Base-by-base conservation (phyloP, 352 stramenopile species). In the Phytophthora aleatoria region DNA sequence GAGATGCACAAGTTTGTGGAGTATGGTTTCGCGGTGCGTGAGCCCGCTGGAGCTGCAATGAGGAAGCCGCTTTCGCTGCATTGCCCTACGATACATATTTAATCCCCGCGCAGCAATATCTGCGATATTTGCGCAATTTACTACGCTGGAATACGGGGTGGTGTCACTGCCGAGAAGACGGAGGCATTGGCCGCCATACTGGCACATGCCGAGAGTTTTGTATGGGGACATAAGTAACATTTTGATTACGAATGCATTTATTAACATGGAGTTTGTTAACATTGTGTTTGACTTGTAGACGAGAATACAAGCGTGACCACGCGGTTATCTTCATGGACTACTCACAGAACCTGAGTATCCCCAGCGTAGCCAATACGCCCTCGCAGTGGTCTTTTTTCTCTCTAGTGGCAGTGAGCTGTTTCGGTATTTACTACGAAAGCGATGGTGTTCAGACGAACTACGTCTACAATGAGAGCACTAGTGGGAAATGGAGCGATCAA, bases 371-470 rank as follows among this genome's bases (percentile, higher is more conserved):
- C 2, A 57, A 33, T 3, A 69, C 50, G 3, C 61, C 61, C 3
- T 66, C 55, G 0, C 42, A 62, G 20, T 68, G 47, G 57, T 74
- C 63, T 13, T 71, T 75, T 13, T 38, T 57, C n/a, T 69, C 48
- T 3, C 42, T 70, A 0, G 16, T 64, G 10, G 24, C 31, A 10
- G 57, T 64, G 12, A 50, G 38, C 42, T 48, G 49, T 5, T 61
- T 65, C 44, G 24, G 48, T 6, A 57, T 69, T 15, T 65, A 52
- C 31, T 69, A 47, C 20, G 64, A 47, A 24, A 72, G 64, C 16
- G 42, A 61, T 2, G n/a, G 31, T 2, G 26, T n/a, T 0, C 49
- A 68, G 11, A 58, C 48, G 8, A 66, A 65, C 28, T 69, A 65
- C 12, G 1, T 73, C 12, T 69, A 69, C 38, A 26, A 58, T 2